phyloP scores from a whole-genome alignment of 129 eudicot genomes.

The Pseudognaphalium luteoalbum region DNA sequence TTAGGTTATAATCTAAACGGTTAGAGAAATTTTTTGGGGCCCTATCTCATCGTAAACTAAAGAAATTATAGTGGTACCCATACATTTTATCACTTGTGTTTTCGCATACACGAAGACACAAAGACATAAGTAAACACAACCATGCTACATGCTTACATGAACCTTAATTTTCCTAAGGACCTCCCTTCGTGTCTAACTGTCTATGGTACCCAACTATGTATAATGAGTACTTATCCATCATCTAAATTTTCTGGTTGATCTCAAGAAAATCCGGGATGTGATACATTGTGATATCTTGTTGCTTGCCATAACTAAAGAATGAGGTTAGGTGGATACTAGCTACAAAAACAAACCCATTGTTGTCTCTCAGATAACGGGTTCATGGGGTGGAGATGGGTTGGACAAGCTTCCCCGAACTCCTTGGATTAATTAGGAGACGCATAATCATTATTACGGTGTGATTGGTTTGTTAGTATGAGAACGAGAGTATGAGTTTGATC shows the following conservation, averaged over 20 bases:
- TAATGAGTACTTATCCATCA: not conserved
- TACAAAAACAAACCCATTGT: not conserved
- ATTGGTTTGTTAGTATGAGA: too few relatives aligned
- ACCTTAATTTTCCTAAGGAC: not conserved
- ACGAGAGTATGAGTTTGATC: too few relatives aligned
- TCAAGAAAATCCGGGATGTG: too few relatives aligned
- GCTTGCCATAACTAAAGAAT: not conserved
- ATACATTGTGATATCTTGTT: not conserved
- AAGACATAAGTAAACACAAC: too few relatives aligned
- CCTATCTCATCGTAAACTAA: too few relatives aligned
- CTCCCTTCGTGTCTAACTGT: not conserved
- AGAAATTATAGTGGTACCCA: too few relatives aligned
- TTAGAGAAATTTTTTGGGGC: too few relatives aligned
- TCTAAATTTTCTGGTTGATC: not conserved
- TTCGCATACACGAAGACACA: too few relatives aligned
- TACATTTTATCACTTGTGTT: too few relatives aligned
- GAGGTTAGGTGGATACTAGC: not conserved
- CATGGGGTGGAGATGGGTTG: not conserved
- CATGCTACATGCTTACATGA: not conserved
- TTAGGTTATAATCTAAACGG: too few relatives aligned
- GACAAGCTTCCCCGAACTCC: not conserved
- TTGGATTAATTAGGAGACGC: too few relatives aligned
- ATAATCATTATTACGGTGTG: too few relatives aligned
- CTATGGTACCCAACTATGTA: not conserved
- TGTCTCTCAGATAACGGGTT: not conserved